Percentiles rank a stretch among this genome's conserved stretches.
Evolutionary conservation across 306 rosid genomes (phyloP).

Genomic region (Casuarina equisetifolia): DNA sequence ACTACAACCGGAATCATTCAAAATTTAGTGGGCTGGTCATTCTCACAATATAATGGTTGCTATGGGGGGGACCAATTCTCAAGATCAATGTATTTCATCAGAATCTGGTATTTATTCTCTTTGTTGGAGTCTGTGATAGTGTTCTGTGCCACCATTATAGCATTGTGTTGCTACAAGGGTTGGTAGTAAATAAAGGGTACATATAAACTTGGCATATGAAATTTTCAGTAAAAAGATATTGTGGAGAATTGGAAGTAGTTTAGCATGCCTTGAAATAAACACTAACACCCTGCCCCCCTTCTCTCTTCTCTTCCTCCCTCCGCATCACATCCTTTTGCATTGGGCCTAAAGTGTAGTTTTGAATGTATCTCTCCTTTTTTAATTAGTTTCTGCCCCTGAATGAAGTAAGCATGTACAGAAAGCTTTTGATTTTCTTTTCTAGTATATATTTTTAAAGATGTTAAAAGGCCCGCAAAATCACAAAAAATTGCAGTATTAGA

Average conservation of each 20-base stretch:
- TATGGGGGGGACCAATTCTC: slow-evolving; percentile 27
- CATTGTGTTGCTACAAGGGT: neutral
- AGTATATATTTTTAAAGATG: too few species aligned
- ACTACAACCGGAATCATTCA: slow-evolving; percentile 28
- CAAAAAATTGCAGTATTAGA: too few species aligned
- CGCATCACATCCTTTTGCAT: neutral
- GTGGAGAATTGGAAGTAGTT: too few species aligned
- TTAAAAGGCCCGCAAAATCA: too few species aligned
- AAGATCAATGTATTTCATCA: slow-evolving; percentile 42
- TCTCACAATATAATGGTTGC: slow-evolving; percentile 26
- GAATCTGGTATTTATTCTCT: slow-evolving; percentile 37
- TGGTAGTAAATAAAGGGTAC: neutral
- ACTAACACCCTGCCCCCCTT: neutral
- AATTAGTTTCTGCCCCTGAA: neutral
- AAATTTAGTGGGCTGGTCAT: slow-evolving; percentile 21
- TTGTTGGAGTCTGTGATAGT: neutral
- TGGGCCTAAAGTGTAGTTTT: neutral
- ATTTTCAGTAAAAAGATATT: neutral
- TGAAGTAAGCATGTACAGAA: too few species aligned
- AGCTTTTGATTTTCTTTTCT: too few species aligned
- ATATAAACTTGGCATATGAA: neutral
- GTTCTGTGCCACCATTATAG: neutral
- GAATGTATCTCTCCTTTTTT: neutral
- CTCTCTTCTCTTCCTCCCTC: too few species aligned
- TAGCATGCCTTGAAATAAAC: neutral